A percentile compares a stretch with the other conserved stretches of the same genome.
Conservation (phyloP, 2,329 filamentous ascomycete genomes). For the Colletotrichum chrysophilum region DNA sequence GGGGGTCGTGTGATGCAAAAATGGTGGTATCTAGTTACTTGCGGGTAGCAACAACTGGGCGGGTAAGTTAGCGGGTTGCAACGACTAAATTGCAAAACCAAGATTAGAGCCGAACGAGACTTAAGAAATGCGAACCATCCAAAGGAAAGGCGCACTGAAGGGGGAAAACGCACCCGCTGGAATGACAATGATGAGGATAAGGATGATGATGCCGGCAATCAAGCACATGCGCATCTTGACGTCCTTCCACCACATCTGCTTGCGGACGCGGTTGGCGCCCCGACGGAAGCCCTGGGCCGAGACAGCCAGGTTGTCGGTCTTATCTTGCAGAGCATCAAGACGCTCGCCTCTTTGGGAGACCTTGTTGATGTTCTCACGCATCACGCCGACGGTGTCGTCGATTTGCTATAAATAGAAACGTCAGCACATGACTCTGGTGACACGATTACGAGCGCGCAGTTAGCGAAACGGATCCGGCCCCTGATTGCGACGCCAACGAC, state of each 20-base stretch:
- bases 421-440: constrained; percentile 22
- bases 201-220: constrained; percentile 86
- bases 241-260: constrained; percentile 99
- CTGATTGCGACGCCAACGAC: not conserved
- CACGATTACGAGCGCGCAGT: not conserved
- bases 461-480: constrained; percentile 11
- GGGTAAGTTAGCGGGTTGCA: constrained; percentile 35
- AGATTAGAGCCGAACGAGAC: constrained; percentile 7
- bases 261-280: constrained; percentile 93
- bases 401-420: constrained; percentile 75
- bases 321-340: constrained; percentile 87
- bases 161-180: constrained; percentile 73
- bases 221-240: constrained; percentile 99
- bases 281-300: constrained; percentile 96
- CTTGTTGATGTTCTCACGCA: constrained; percentile 98
- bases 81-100: constrained; percentile 32
- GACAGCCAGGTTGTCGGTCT: constrained; percentile 91
- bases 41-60: constrained; percentile 47
- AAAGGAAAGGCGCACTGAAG: not conserved
- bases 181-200: constrained; percentile 93
- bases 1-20: constrained; percentile 26
- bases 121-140: constrained; percentile 23
- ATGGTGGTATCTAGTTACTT: constrained; percentile 35
- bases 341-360: constrained; percentile 91
- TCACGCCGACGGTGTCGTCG: constrained; percentile 91